phyloP scores from a whole-genome alignment of 2,329 filamentous ascomycete genomes.

The Trichothecium roseum region DNA sequence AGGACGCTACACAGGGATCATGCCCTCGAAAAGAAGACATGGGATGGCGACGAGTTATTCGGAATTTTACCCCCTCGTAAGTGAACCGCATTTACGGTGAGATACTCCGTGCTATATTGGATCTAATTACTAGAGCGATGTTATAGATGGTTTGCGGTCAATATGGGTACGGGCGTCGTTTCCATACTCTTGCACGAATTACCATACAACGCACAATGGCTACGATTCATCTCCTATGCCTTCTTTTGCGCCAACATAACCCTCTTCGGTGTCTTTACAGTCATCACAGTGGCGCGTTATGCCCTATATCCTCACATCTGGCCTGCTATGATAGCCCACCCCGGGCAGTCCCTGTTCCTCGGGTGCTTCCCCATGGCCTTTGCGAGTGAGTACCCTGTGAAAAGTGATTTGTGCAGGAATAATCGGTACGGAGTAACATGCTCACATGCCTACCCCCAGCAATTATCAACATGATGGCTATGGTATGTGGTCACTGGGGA shows the following conservation, averaged over 20 bases:
- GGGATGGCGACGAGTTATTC: conserved; percentile 34
- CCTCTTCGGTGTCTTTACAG: conserved; percentile 44
- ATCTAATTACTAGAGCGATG: background rate
- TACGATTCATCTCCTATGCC: conserved; percentile 47
- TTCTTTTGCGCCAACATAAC: conserved; percentile 51
- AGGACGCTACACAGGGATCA: conserved; percentile 1
- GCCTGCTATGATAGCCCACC: conserved; percentile 54
- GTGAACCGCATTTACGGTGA: too few relatives aligned
- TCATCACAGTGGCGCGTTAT: conserved; percentile 50
- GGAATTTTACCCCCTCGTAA: conserved; percentile 45
- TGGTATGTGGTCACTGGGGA: conserved; percentile 52
- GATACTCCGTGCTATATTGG: too few relatives aligned
- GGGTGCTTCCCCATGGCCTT: conserved; percentile 61
- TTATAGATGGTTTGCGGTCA: conserved; percentile 45
- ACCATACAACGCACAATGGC: conserved; percentile 47
- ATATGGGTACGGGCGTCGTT: conserved; percentile 60
- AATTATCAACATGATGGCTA: conserved; percentile 54
- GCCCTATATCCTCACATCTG: conserved; percentile 56
- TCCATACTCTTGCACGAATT: conserved; percentile 51
- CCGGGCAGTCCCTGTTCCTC: conserved; percentile 57
- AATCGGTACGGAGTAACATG: too few relatives aligned
- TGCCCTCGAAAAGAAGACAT: conserved; percentile 20
- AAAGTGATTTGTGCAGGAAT: background rate
- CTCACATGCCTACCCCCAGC: conserved; percentile 17
- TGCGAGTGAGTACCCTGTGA: conserved; percentile 31